These are phyloP conservation scores for Tolypocladium album DNA, from an alignment of 2,329 filamentous ascomycete genomes.

Conservation along the genomic window DNA sequence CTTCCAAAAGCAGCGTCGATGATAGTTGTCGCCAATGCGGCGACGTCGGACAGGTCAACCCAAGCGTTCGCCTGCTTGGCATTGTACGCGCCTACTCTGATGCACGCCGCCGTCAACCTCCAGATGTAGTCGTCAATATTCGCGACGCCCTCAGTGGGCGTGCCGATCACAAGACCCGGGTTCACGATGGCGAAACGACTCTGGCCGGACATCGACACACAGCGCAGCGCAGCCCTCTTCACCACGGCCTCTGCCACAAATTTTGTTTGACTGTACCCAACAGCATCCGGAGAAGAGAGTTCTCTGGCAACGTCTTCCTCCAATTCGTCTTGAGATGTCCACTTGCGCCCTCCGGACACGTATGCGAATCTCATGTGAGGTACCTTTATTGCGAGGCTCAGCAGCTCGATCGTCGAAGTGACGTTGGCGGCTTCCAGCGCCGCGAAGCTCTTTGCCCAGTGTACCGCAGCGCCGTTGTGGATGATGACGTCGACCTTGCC, in stretches of 20 bases:
- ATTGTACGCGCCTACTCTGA: conserved; percentile 7
- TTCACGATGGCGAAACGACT: background rate
- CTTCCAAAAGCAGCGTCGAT: background rate
- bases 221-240: conserved; percentile 6
- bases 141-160: conserved; percentile 9
- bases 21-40: conserved; percentile 3
- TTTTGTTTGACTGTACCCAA: conserved; percentile 12
- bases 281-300: background rate
- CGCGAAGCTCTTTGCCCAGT: conserved; percentile 3
- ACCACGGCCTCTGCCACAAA: conserved; percentile 11
- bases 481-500: conserved; percentile 2
- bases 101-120: conserved; percentile 6
- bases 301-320: conserved; percentile 2
- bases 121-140: conserved; percentile 11
- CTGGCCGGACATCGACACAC: background rate
- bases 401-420: conserved; percentile 2
- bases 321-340: background rate
- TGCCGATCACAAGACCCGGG: conserved; percentile 10
- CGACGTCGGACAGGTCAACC: conserved; percentile 5
- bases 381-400: conserved; percentile 1
- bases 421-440: conserved; percentile 5
- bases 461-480: conserved; percentile 7
- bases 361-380: conserved; percentile 1
- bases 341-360: background rate
- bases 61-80: background rate